phyloP scores from a whole-genome alignment of 345 rosid genomes.

The Euclidium syriacum region DNA sequence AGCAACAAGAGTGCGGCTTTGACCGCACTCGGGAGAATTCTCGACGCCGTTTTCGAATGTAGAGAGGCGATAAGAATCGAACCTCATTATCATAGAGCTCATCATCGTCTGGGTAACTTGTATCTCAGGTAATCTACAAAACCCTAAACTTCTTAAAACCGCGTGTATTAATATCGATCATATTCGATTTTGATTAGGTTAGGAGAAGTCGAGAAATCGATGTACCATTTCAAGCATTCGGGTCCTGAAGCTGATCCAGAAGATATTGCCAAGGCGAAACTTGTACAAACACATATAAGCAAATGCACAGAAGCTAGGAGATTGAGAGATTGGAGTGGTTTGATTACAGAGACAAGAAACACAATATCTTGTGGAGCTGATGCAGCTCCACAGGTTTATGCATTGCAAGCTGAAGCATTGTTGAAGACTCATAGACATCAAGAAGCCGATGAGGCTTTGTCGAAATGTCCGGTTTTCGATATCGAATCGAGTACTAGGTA shows the following conservation, averaged over 20 bases:
- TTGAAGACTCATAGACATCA: constrained; percentile 68
- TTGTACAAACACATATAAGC: constrained; percentile 47
- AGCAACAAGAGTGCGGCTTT: constrained; percentile 94
- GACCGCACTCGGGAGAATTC: constrained; percentile 73
- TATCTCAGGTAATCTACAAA: constrained; percentile 54
- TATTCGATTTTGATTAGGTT: too few relatives aligned
- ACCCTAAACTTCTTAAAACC: too few relatives aligned
- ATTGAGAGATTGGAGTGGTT: constrained; percentile 61
- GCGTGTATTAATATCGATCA: too few relatives aligned
- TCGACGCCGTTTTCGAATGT: constrained; percentile 88
- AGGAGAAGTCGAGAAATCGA: constrained; percentile 86
- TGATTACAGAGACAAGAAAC: constrained; percentile 45
- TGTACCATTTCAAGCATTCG: constrained; percentile 76
- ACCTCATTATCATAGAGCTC: constrained; percentile 87
- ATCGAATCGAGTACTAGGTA: constrained; percentile 57
- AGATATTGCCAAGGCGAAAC: constrained; percentile 63
- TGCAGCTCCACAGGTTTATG: constrained; percentile 86
- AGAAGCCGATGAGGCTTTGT: constrained; percentile 64
- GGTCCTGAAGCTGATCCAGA: constrained; percentile 76
- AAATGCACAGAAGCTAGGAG: constrained; percentile 72
- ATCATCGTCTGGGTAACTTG: constrained; percentile 80
- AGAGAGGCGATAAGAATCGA: constrained; percentile 88
- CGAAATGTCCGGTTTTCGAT: constrained; percentile 51
- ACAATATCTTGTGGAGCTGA: constrained; percentile 73
- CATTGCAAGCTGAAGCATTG: constrained; percentile 90